Conservation (phyloP, 2,329 filamentous ascomycete genomes). For the Alternaria longipes region DNA sequence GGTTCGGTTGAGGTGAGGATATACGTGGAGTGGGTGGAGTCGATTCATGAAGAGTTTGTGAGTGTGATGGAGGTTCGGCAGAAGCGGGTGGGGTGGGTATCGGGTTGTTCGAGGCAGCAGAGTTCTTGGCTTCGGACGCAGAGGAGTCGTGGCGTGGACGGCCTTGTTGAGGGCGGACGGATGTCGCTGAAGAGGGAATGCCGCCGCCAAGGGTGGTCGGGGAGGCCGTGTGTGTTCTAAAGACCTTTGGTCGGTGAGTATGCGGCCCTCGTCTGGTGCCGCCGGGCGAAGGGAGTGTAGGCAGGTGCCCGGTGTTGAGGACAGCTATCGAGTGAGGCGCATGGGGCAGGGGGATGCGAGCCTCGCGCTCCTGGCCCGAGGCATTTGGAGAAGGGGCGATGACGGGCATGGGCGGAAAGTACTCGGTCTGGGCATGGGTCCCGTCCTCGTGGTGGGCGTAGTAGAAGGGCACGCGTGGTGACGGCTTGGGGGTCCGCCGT, state of each 20-base stretch:
- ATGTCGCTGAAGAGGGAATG: constrained; percentile 53
- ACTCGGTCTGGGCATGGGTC: constrained; percentile 76
- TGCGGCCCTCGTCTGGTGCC: constrained; percentile 61
- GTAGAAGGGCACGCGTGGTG: constrained; percentile 67
- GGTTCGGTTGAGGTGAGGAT: constrained; percentile 57
- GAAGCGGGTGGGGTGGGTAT: constrained; percentile 64
- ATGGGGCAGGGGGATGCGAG: constrained; percentile 49
- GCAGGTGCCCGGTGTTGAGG: constrained; percentile 79
- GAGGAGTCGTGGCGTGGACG: constrained; percentile 53
- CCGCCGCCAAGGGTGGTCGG: constrained; percentile 69
- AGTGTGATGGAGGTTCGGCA: constrained; percentile 54
- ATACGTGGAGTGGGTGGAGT: constrained; percentile 61
- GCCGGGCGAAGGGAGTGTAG: constrained; percentile 85
- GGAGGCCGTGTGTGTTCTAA: constrained; percentile 80
- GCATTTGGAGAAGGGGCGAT: constrained; percentile 54
- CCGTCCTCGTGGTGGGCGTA: constrained; percentile 70
- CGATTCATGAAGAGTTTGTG: constrained; percentile 46
- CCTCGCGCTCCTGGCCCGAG: constrained; percentile 50
- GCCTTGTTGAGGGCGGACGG: constrained; percentile 33
- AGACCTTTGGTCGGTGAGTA: constrained; percentile 67
- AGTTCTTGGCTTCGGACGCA: constrained; percentile 56
- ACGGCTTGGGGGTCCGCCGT: constrained; percentile 80
- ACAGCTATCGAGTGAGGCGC: constrained; percentile 75
- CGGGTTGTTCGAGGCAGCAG: constrained; percentile 57
- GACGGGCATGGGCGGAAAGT: constrained; percentile 76